Base-by-base conservation (phyloP, 768 basidiomycete species). In the Termitomyces sp. region DNA sequence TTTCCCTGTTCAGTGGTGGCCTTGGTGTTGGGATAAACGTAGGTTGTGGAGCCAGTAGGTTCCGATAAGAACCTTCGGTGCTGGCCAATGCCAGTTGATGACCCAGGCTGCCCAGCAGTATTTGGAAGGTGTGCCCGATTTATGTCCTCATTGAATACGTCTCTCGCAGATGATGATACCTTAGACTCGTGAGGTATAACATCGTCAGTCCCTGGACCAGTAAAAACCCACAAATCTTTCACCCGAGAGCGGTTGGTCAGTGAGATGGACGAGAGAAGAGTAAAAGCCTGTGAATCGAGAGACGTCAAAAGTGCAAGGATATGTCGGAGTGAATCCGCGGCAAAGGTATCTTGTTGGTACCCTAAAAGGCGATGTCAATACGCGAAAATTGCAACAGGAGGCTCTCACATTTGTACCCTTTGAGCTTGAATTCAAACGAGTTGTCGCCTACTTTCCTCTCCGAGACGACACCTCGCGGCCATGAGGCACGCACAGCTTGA, bases 181-280 rank as follows among this genome's bases (percentile, higher is more conserved):
- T 68, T 70, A 3, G 77, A 77, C 12, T 78, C 76, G 18, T 66
- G 67, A 6, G 63, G 60, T 7, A 65, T 62, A 13, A 66, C 42
- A 31, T 73, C 73, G 30, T 61, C 54, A 39, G 68, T 58, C 13
- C 75, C 72, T 41, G 84, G 80, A 22, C 86, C 86, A 0, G 83
- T 82, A 68, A 91, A 91, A 45, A 91, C 75, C 89, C 89, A 91
- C 2, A 91, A 68, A 68, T 91, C 89, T 68, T 89, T 90, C 49
- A 84, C 80, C 61, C 87, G 78, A 22, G 90, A 89, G 37, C 83
- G 87, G 63, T 76, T 81, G n/a, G 82, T 82, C 57, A 91, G 75
- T n/a, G 88, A 83, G 46, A 91, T 69, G 11, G 90, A 91, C 0
- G 87, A 77, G 6, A 88, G 74, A 52, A 91, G 80, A 12, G 82